Percentiles rank a stretch among this genome's conserved stretches.
These are phyloP conservation scores for Royoungia palumana DNA, from an alignment of 768 basidiomycete genomes.

Conservation along the genomic window DNA sequence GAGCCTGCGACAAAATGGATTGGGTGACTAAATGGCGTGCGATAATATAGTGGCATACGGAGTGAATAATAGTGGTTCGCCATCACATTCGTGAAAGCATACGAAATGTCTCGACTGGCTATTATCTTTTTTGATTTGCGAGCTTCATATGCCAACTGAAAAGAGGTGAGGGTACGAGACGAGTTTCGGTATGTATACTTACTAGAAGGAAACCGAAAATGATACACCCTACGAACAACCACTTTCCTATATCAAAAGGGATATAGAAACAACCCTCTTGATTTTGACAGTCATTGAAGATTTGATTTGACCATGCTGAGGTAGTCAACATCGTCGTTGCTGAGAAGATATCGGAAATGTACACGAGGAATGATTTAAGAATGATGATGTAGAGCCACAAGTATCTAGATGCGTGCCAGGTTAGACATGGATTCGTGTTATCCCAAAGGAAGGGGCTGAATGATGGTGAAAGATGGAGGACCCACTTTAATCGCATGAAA, in stretches of 20 bases:
- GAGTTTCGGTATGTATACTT: constrained; percentile 23
- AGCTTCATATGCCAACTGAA: constrained; percentile 84
- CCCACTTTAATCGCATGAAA: constrained; percentile 82
- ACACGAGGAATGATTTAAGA: constrained; percentile 94
- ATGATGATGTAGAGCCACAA: constrained; percentile 90
- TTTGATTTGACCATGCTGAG: constrained; percentile 85
- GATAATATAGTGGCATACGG: constrained; percentile 48
- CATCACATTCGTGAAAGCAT: constrained; percentile 97
- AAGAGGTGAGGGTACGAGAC: constrained; percentile 7
- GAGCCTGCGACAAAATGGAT: constrained; percentile 51
- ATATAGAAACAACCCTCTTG: constrained; percentile 76
- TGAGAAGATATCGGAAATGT: constrained; percentile 96
- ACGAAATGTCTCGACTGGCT: constrained; percentile 93
- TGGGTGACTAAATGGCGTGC: neutral
- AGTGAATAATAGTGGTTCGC: constrained; percentile 96
- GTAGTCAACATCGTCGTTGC: constrained; percentile 96
- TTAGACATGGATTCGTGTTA: constrained; percentile 8
- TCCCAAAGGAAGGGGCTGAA: neutral
- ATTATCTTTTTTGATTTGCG: constrained; percentile 94
- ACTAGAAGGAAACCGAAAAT: constrained; percentile 96
- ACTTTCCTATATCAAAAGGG: constrained; percentile 86
- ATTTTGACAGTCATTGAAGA: constrained; percentile 70
- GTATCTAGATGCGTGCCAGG: constrained; percentile 54
- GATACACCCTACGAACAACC: constrained; percentile 98
- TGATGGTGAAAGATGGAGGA: neutral